Evolutionary conservation across 495 filamentous ascomycete species (phyloP).

Genomic region (Talaromyces borbonicus): DNA sequence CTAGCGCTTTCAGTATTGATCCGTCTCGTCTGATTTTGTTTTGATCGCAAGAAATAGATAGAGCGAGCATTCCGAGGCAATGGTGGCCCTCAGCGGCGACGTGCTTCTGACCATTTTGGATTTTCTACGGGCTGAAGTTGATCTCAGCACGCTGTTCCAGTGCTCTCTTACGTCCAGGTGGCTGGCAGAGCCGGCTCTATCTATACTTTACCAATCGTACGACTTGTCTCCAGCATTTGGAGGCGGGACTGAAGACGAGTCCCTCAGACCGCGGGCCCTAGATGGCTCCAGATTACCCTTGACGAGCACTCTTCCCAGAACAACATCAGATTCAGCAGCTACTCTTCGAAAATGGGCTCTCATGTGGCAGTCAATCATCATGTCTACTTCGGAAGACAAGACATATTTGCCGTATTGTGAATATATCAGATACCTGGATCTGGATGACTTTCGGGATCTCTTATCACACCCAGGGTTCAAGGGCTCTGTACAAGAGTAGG

Average conservation of each 20-base stretch:
- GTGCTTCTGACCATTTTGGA: conserved; percentile 20
- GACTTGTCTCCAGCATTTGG: conserved; percentile 26
- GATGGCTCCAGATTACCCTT: background rate
- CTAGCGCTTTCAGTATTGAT: too few species aligned
- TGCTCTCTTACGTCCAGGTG: conserved; percentile 18
- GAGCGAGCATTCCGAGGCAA: conserved; percentile 11
- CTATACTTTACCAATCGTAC: conserved; percentile 52
- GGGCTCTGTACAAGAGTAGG: conserved; percentile 27
- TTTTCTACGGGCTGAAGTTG: conserved; percentile 15
- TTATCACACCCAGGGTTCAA: conserved; percentile 42
- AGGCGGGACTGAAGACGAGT: conserved; percentile 28
- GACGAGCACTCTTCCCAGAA: background rate
- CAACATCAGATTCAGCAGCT: conserved; percentile 8
- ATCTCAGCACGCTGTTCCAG: conserved; percentile 21
- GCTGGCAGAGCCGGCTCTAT: conserved; percentile 47
- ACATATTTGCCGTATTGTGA: conserved; percentile 61
- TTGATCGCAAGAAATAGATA: background rate
- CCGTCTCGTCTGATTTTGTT: background rate
- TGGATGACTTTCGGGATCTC: conserved; percentile 48
- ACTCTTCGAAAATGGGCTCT: conserved; percentile 41
- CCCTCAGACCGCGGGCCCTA: conserved; percentile 16
- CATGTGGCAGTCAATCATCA: conserved; percentile 60
- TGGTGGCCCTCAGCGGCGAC: conserved; percentile 15
- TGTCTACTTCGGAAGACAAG: conserved; percentile 47
- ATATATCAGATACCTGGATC: conserved; percentile 53